A percentile compares a stretch with the other conserved stretches of the same genome.
Conservation (phyloP, 2,329 filamentous ascomycete genomes). For the Fusarium sublunatum region DNA sequence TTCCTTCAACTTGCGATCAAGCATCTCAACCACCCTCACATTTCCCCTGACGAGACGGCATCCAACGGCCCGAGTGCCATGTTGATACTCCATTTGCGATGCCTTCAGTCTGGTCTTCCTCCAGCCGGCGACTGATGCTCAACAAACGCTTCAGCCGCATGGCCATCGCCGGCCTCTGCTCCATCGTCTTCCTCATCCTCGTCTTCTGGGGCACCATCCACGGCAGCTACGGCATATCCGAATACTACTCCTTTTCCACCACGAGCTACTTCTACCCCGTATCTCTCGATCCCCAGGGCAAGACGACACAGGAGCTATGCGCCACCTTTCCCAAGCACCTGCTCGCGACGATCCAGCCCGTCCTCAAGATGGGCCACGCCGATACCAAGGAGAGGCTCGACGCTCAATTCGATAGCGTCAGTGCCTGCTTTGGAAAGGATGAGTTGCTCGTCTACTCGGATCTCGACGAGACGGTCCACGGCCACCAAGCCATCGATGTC, state of each 20-base stretch:
- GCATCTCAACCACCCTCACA: conserved; percentile 1
- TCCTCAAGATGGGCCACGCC: conserved; percentile 51
- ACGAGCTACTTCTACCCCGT: conserved; percentile 49
- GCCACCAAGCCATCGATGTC: conserved; percentile 58
- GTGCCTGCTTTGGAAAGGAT: conserved; percentile 59
- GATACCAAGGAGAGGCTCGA: conserved; percentile 46
- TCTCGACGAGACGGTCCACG: conserved; percentile 57
- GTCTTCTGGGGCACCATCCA: conserved; percentile 44
- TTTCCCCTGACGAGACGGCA: background rate
- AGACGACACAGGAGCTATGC: conserved; percentile 46
- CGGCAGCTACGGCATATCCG: conserved; percentile 41
- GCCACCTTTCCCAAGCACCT: conserved; percentile 49
- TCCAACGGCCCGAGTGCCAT: conserved; percentile 39
- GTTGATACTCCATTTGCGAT: conserved; percentile 39
- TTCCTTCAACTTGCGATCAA: conserved; percentile 13
- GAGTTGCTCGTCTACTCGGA: conserved; percentile 64
- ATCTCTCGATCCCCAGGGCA: conserved; percentile 42
- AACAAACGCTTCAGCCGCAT: conserved; percentile 51
- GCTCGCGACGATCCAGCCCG: conserved; percentile 48
- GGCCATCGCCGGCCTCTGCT: conserved; percentile 39
- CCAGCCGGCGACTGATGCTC: conserved; percentile 45
- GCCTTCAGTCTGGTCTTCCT: conserved; percentile 43
- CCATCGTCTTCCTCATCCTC: conserved; percentile 41
- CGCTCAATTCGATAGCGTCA: conserved; percentile 63
- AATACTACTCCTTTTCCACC: conserved; percentile 47